Percentiles rank a stretch among this genome's conserved stretches.
Conservation (phyloP, 2,329 filamentous ascomycete genomes). For the Ophiognomonia clavigignenti-juglandacearum region DNA sequence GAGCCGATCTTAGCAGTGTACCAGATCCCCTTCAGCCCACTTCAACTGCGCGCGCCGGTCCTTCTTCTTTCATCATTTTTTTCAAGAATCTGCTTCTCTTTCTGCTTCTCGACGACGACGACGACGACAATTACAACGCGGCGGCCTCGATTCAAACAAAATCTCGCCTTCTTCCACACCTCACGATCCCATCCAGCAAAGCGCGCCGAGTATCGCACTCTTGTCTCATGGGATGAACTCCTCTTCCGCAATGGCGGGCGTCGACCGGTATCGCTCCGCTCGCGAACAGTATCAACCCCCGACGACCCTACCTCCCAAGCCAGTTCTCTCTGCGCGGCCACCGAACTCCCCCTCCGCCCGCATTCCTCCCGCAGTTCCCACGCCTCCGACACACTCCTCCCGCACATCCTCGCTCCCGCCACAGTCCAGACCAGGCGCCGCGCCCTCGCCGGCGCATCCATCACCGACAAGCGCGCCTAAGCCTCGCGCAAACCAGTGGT, state of each 20-base stretch:
- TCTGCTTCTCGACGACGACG: not conserved
- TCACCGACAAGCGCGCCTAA: slow-evolving; percentile 32
- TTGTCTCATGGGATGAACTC: slow-evolving; percentile 14
- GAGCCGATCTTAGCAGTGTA: too few relatives aligned
- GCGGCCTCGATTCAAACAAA: too few relatives aligned
- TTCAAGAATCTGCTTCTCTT: not conserved
- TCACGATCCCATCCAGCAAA: not conserved
- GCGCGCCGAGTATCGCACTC: not conserved
- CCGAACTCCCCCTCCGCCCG: slow-evolving; percentile 47
- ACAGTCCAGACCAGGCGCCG: slow-evolving; percentile 36
- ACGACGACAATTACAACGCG: too few relatives aligned
- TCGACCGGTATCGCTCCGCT: slow-evolving; percentile 54
- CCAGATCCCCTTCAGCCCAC: too few relatives aligned
- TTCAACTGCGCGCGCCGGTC: too few relatives aligned
- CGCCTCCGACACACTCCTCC: slow-evolving; percentile 52
- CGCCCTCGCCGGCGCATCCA: slow-evolving; percentile 37
- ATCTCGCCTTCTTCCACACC: not conserved
- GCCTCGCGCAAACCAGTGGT: slow-evolving; percentile 65
- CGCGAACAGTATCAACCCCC: slow-evolving; percentile 56
- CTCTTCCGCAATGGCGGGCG: slow-evolving; percentile 47
- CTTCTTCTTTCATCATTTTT: slow-evolving; percentile 1
- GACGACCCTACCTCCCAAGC: slow-evolving; percentile 32
- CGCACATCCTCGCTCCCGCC: slow-evolving; percentile 51
- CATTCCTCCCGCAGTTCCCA: slow-evolving; percentile 57
- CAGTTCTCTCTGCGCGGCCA: slow-evolving; percentile 30